phyloP scores from a whole-genome alignment of 805 yeast species.

The Saccharomycopsis oosterbeekiorum region DNA sequence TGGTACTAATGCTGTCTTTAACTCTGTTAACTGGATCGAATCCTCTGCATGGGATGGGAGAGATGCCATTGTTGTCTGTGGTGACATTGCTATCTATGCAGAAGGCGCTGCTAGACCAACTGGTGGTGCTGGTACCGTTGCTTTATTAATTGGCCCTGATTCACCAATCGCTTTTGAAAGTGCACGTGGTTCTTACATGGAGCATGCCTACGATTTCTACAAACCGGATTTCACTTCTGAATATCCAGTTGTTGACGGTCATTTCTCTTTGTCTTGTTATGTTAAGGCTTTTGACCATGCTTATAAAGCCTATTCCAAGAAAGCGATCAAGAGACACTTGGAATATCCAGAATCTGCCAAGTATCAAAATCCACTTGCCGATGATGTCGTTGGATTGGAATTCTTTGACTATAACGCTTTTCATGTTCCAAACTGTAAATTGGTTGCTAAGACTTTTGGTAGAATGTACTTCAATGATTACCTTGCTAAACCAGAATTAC shows the following conservation, averaged over 20 bases:
- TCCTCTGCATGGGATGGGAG: slow-evolving; percentile 97
- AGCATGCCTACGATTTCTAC: slow-evolving; percentile 95
- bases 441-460: slow-evolving; percentile 87
- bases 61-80: slow-evolving; percentile 92
- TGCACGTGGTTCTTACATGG: slow-evolving; percentile 87
- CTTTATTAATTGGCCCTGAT: slow-evolving; percentile 90
- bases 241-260: slow-evolving; percentile 97
- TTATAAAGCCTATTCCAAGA: slow-evolving; percentile 72
- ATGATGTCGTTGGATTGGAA: slow-evolving; percentile 54
- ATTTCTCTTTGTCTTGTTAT: slow-evolving; percentile 88
- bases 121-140: slow-evolving; percentile 98
- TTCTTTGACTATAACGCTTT: slow-evolving; percentile 87
- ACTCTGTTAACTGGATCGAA: slow-evolving; percentile 92
- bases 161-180: slow-evolving; percentile 92
- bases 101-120: slow-evolving; percentile 99
- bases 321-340: slow-evolving; percentile 47
- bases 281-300: slow-evolving; percentile 86
- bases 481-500: slow-evolving; percentile 54
- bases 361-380: slow-evolving; percentile 33
- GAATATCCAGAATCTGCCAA: slow-evolving; percentile 19
- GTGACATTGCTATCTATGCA: slow-evolving; percentile 95
- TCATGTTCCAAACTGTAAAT: slow-evolving; percentile 97
- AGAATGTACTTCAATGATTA: slow-evolving; percentile 86
- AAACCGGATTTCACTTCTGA: slow-evolving; percentile 95
- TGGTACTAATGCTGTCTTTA: slow-evolving; percentile 92